Base-by-base conservation (phyloP, 345 rosid genomes). In the Brassica juncea region DNA sequence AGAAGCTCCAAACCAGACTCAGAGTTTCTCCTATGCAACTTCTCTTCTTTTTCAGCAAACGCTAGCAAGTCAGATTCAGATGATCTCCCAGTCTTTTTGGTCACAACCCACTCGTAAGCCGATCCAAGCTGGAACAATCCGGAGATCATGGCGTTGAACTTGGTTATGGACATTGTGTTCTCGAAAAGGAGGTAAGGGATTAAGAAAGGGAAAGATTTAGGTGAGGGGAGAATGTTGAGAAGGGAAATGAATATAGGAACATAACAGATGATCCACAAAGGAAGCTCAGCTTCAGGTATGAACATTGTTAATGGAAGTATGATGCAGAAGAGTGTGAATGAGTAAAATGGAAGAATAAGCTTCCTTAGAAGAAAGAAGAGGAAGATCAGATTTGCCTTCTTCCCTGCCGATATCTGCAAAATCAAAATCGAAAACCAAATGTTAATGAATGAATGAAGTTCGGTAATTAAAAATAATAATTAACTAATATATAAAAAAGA, bases 91-190 rank as follows among this genome's bases (percentile, higher is more conserved):
- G 94, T 90, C 73, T 93, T 93, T 84, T 94, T 91, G 4, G 98
- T 92, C 54, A 94, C 98, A 2, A 90, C 91, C 97, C 94, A 91
- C 67, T 94, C 97, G 6, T 93, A 91, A 8, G 98, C 95, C 16
- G 94, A 89, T 39, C 98, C 98, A 0, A 93, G 92, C 86, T 91
- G 97, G 66, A 93, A 93, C 12, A 93, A 78, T 37, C 98, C 98
- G 2, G 98, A 93, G 28, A 93, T 79, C 98, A 91, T 93, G 81
- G 98, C 98, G 2, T 93, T 91, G 91, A 93, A 93, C 77, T 93
- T 93, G 62, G 97, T 93, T 16, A 91, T 96, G 0, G 98, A 93
- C 98, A 93, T 59, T 10, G 64, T 59, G 64, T 59, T 59, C 27
- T 59, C 64, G 15, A 59, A 59, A 59, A 59, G 64, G 6, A 93